Base-by-base conservation (phyloP, 768 basidiomycete genomes). In the Amanita molliuscula region DNA sequence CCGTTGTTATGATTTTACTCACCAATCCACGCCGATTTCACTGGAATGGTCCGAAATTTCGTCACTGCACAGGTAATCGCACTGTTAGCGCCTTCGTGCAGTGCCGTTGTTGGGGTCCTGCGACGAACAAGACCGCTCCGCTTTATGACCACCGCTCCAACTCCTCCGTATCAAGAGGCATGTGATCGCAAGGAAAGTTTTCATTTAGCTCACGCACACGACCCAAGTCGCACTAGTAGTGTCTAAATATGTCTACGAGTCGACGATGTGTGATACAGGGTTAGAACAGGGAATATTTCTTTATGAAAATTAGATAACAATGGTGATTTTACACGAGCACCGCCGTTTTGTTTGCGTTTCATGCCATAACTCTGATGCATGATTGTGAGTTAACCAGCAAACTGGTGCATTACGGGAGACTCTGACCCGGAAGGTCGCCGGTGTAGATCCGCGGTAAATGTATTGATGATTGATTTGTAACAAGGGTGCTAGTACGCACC, bases 211-310 rank as follows among this genome's bases (percentile, higher is more conserved):
- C n/a, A 35, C 18, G 16, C 44, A 34, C 25, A 46, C 35, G 44
- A 46, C 44, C 44, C 31, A 23, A 46, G n/a, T 46, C 35, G 44
- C 34, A 6, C 28, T 46, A 46, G 44, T 46, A 18, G 35, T 46
- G 42, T 44, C 42, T 44, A 44, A 44, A 28, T 44, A 28, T 44
- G 28, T 44, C 26, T 6, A 28, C 42, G 42, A 44, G 42, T 44
- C 42, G 25, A 20, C 38, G 8, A 44, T 26, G 25, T 20, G 25
- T 26, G 26, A n/a, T 26, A 44, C 42, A 44, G 42, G 42, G 42
- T 26, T 25, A n/a, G n/a, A 18, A 18, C 42, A 44, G 42, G 42
- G 28, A 44, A 40, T 13, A n/a, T n/a, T n/a, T n/a, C n/a, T 40
- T 40, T 20, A 44, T 44, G 42, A 28, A 28, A 44, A 44, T 16